Evolutionary conservation across 2,329 filamentous ascomycete species (phyloP).

Genomic region (Paradendryphiella salina): DNA sequence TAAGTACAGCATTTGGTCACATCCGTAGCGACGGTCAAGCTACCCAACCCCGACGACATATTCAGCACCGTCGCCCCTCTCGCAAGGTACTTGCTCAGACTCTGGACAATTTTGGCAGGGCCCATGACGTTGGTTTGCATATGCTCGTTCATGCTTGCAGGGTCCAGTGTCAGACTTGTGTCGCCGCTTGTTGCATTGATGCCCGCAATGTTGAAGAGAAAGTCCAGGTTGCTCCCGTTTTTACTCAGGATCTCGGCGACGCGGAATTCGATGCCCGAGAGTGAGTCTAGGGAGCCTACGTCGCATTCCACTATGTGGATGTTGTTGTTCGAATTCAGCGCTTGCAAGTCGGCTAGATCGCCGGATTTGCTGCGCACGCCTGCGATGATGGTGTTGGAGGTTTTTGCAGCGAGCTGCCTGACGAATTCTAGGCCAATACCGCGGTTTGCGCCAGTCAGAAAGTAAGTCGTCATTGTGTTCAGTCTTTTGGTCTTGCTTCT

Average conservation of each 20-base stretch:
- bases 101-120: constrained; percentile 52
- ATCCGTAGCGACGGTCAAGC: constrained; percentile 35
- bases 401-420: constrained; percentile 35
- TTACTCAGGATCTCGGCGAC: constrained; percentile 38
- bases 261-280: constrained; percentile 43
- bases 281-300: constrained; percentile 38
- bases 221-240: constrained; percentile 48
- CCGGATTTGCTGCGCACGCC: constrained; percentile 43
- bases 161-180: constrained; percentile 47
- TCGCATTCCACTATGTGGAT: constrained; percentile 51
- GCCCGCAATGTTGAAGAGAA: constrained; percentile 49
- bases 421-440: constrained; percentile 41
- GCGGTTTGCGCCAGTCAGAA: constrained; percentile 40
- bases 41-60: constrained; percentile 42
- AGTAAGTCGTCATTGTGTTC: constrained; percentile 37
- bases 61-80: constrained; percentile 42
- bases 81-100: constrained; percentile 40
- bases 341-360: constrained; percentile 36
- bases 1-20: constrained; percentile 48
- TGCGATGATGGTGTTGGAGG: constrained; percentile 47
- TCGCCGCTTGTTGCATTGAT: constrained; percentile 48
- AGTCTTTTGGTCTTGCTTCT: background rate
- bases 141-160: constrained; percentile 46
- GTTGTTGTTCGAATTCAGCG: constrained; percentile 26
- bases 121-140: constrained; percentile 55